Evolutionary conservation across 2,329 filamentous ascomycete species (phyloP).

Genomic region (Apiospora koreana): DNA sequence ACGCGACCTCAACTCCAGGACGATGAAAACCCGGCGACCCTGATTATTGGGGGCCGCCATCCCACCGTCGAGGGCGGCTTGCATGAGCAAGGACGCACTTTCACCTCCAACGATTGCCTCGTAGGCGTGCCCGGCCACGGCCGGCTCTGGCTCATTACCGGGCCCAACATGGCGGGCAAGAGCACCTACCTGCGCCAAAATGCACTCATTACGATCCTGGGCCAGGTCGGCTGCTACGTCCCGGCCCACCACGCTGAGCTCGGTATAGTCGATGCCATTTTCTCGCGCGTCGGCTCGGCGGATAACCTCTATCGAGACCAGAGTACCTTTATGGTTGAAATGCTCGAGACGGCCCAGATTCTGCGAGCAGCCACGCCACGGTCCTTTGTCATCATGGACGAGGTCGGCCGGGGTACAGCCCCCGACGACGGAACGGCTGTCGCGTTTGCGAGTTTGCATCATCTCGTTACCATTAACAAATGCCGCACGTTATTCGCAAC

Average conservation of each 20-base stretch:
- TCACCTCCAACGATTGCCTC: slow-evolving; percentile 84
- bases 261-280: slow-evolving; percentile 93
- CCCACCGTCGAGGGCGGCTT: slow-evolving; percentile 89
- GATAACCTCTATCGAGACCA: slow-evolving; percentile 95
- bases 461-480: slow-evolving; percentile 75
- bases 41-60: slow-evolving; percentile 84
- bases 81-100: slow-evolving; percentile 74
- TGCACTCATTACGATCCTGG: slow-evolving; percentile 89
- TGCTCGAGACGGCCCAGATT: slow-evolving; percentile 94
- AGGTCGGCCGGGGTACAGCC: slow-evolving; percentile 92
- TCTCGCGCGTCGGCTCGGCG: slow-evolving; percentile 88
- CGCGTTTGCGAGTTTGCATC: slow-evolving; percentile 83
- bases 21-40: slow-evolving; percentile 50
- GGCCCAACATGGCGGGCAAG: slow-evolving; percentile 99
- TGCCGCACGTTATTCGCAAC: slow-evolving; percentile 89
- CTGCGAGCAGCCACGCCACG: slow-evolving; percentile 79
- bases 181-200: slow-evolving; percentile 95
- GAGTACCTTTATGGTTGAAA: slow-evolving; percentile 99
- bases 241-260: slow-evolving; percentile 84
- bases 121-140: slow-evolving; percentile 69
- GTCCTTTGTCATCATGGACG: slow-evolving; percentile 97
- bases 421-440: slow-evolving; percentile 90
- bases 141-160: slow-evolving; percentile 67
- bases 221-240: slow-evolving; percentile 90
- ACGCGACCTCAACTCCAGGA: slow-evolving; percentile 68